Evolutionary conservation across 805 yeast genomes (phyloP).

Genomic region (Ogataea minuta): DNA sequence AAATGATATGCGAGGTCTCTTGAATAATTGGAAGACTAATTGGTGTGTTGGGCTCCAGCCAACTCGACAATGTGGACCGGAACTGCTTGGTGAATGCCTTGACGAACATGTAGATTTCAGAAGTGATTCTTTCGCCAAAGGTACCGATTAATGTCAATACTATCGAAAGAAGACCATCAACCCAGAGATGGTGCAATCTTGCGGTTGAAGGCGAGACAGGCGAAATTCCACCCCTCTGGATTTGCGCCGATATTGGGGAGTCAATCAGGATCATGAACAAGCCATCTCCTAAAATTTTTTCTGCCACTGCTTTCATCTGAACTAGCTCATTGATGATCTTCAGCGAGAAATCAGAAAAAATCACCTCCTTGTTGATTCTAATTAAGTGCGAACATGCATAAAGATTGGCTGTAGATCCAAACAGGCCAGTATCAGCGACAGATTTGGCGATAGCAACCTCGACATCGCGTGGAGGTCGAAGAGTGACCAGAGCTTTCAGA

Average conservation of each 20-base stretch:
- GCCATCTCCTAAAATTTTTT: constrained; percentile 60
- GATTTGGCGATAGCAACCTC: constrained; percentile 49
- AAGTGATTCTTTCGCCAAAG: constrained; percentile 60
- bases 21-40: constrained; percentile 49
- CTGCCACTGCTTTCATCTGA: constrained; percentile 60
- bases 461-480: constrained; percentile 48
- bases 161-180: constrained; percentile 74
- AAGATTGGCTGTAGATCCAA: constrained; percentile 58
- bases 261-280: constrained; percentile 67
- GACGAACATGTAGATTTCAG: constrained; percentile 64
- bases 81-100: constrained; percentile 66
- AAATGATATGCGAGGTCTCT: constrained; percentile 67
- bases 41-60: constrained; percentile 54
- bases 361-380: constrained; percentile 58
- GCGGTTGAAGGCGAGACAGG: constrained; percentile 48
- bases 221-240: constrained; percentile 63
- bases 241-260: constrained; percentile 64
- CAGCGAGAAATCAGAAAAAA: constrained; percentile 70
- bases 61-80: constrained; percentile 56
- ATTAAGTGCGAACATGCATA: constrained; percentile 67
- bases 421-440: constrained; percentile 56
- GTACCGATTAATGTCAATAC: constrained; percentile 56
- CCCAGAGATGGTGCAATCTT: constrained; percentile 72
- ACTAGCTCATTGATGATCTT: constrained; percentile 69
- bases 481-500: constrained; percentile 53